A percentile compares a stretch with the other conserved stretches of the same genome.
These are phyloP conservation scores for Cyberlindnera suaveolens DNA, from an alignment of 805 yeast species.

Conservation along the genomic window DNA sequence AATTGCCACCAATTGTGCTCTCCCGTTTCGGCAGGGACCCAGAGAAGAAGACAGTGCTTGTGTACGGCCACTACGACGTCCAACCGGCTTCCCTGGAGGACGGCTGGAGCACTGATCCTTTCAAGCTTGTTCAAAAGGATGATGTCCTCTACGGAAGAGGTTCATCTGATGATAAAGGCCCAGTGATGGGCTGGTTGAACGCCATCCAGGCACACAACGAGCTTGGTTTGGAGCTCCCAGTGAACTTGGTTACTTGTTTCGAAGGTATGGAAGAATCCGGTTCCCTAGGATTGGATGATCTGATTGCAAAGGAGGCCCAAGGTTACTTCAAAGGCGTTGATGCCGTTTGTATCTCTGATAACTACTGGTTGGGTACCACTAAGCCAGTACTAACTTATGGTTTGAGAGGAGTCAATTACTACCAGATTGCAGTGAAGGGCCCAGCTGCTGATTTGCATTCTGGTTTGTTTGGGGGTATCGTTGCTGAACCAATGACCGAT, in stretches of 20 bases:
- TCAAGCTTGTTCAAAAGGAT: conserved; percentile 62
- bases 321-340: conserved; percentile 82
- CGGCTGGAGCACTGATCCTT: conserved; percentile 96
- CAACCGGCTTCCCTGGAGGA: conserved; percentile 92
- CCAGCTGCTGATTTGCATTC: conserved; percentile 97
- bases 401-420: conserved; percentile 92
- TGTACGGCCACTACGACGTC: conserved; percentile 97
- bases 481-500: conserved; percentile 97
- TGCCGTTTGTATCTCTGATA: conserved; percentile 93
- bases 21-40: conserved; percentile 84
- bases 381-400: conserved; percentile 98
- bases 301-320: conserved; percentile 74
- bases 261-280: conserved; percentile 99
- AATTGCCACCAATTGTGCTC: conserved; percentile 91
- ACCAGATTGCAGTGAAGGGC: conserved; percentile 74
- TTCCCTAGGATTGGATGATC: conserved; percentile 80
- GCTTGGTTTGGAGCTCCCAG: conserved; percentile 84
- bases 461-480: conserved; percentile 95
- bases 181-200: conserved; percentile 95
- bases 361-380: conserved; percentile 97
- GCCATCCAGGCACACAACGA: conserved; percentile 85
- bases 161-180: conserved; percentile 96
- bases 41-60: conserved; percentile 76
- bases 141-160: conserved; percentile 86
- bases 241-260: conserved; percentile 84